A percentile compares a stretch with the other conserved stretches of the same genome.
Conservation (phyloP, 1,284 basidiomycete species). For the Leccinum subspadiceum region DNA sequence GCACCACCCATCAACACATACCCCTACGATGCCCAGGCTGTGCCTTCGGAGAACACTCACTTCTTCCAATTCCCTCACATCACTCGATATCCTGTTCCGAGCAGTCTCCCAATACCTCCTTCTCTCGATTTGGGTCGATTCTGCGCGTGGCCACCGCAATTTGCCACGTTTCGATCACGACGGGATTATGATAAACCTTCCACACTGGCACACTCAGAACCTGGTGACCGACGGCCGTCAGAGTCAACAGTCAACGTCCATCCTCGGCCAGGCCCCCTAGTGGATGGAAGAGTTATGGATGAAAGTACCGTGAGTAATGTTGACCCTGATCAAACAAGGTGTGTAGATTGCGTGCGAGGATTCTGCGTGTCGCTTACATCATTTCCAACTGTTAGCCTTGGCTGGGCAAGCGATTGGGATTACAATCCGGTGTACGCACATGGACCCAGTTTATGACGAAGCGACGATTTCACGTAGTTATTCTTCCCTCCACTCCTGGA, state of each 20-base stretch:
- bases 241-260: constrained; percentile 8
- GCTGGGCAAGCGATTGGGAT: constrained; percentile 28
- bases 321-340: constrained; percentile 14
- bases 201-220: constrained; percentile 1
- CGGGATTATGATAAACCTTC: constrained; percentile 13
- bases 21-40: constrained; percentile 10
- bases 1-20: constrained; percentile 13
- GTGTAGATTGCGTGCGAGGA: not conserved
- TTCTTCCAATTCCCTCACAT: constrained; percentile 31
- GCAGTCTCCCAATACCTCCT: constrained; percentile 18
- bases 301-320: not conserved
- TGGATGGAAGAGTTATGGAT: constrained; percentile 8
- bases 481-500: constrained; percentile 8
- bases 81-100: constrained; percentile 30
- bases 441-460: constrained; percentile 6
- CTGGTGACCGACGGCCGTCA: constrained; percentile 7
- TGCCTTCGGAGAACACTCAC: constrained; percentile 17
- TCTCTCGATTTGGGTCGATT: constrained; percentile 5
- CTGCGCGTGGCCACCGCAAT: constrained; percentile 3
- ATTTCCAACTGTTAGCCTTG: constrained; percentile 7
- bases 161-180: constrained; percentile 12
- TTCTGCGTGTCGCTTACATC: constrained; percentile 6
- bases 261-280: constrained; percentile 14
- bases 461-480: constrained; percentile 2
- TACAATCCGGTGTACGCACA: constrained; percentile 7